Evolutionary conservation across 2,329 filamentous ascomycete species (phyloP).

Genomic region (Epichloe elymi): DNA sequence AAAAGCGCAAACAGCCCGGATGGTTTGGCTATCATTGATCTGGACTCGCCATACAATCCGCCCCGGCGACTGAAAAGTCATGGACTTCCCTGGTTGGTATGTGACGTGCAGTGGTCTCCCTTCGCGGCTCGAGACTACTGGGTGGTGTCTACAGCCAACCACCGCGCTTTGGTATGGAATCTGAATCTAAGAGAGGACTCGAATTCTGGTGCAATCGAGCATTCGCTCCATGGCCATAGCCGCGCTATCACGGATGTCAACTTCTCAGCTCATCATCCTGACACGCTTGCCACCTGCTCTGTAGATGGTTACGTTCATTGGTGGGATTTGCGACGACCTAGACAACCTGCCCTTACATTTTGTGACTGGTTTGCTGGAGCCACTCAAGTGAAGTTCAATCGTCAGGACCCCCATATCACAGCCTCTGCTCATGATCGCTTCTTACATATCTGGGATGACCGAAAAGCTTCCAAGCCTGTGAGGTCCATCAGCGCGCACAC

Average conservation of each 20-base stretch:
- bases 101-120: conserved; percentile 93
- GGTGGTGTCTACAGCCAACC: conserved; percentile 89
- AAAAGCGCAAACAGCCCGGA: conserved; percentile 46
- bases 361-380: conserved; percentile 90
- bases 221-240: conserved; percentile 70
- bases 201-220: conserved; percentile 58
- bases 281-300: conserved; percentile 77
- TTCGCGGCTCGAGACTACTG: conserved; percentile 83
- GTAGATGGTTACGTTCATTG: conserved; percentile 88
- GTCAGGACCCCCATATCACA: conserved; percentile 72
- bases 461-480: conserved; percentile 64
- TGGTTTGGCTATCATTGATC: conserved; percentile 80
- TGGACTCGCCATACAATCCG: conserved; percentile 78
- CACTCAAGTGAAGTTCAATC: conserved; percentile 90
- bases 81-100: conserved; percentile 84
- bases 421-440: conserved; percentile 84
- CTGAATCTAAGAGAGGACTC: conserved; percentile 68
- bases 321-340: conserved; percentile 72
- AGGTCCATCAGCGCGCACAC: conserved; percentile 76
- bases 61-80: conserved; percentile 72
- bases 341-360: conserved; percentile 64
- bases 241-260: conserved; percentile 93
- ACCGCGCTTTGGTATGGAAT: conserved; percentile 91
- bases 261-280: conserved; percentile 85
- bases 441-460: conserved; percentile 81